phyloP scores from a whole-genome alignment of 176 grass and related monocot species.

The Musa acuminata region DNA sequence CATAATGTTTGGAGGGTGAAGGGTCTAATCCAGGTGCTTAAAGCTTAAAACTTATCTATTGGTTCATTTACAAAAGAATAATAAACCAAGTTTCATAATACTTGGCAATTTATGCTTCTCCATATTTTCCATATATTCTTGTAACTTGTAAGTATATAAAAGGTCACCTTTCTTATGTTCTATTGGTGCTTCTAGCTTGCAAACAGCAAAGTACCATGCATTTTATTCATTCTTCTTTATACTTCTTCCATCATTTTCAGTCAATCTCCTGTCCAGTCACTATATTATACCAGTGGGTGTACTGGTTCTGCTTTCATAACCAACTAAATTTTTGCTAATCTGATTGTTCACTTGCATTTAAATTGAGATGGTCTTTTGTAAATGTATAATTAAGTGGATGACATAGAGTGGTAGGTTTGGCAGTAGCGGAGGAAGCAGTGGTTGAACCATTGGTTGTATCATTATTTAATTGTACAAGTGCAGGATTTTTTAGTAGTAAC shows the following conservation, averaged over 20 bases:
- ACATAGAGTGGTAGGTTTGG: too few relatives aligned
- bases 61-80: background rate
- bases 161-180: too few relatives aligned
- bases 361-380: background rate
- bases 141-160: background rate
- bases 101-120: background rate
- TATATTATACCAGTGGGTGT: background rate
- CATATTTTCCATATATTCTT: background rate
- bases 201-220: background rate
- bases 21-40: conserved; percentile 21
- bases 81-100: too few relatives aligned
- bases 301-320: background rate
- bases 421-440: too few relatives aligned
- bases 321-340: background rate
- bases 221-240: background rate
- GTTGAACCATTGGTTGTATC: too few relatives aligned
- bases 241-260: background rate
- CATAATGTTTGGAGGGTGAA: conserved; percentile 27
- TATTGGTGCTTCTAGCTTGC: too few relatives aligned
- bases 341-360: background rate
- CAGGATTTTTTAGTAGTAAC: too few relatives aligned
- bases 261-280: background rate
- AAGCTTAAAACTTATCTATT: background rate
- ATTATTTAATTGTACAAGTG: too few relatives aligned
- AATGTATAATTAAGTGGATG: too few relatives aligned